phyloP scores from a whole-genome alignment of 2,329 filamentous ascomycete species.

The Gremmenia infestans region DNA sequence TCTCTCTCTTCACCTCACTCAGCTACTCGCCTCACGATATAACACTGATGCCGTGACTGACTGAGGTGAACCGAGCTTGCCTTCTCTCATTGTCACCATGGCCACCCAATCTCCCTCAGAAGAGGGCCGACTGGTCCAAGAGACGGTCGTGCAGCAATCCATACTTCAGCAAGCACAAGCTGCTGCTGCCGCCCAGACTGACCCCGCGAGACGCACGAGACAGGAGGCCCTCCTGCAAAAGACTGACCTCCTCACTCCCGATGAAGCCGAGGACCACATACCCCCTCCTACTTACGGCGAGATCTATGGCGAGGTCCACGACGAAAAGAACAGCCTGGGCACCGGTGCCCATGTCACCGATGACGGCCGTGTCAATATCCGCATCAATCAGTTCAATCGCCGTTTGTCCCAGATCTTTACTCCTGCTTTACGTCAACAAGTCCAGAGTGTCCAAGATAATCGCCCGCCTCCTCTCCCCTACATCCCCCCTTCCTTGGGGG shows the following conservation, averaged over 20 bases:
- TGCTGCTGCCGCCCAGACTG: slow-evolving; percentile 23
- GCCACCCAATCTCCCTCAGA: slow-evolving; percentile 52
- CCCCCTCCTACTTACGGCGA: slow-evolving; percentile 38
- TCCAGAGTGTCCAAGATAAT: slow-evolving; percentile 37
- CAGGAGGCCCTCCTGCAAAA: slow-evolving; percentile 18
- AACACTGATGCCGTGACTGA: slow-evolving; percentile 8
- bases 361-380: slow-evolving; percentile 72
- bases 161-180: slow-evolving; percentile 31
- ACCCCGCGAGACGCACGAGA: slow-evolving; percentile 20
- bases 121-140: slow-evolving; percentile 13
- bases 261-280: slow-evolving; percentile 22
- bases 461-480: slow-evolving; percentile 54
- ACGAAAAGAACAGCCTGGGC: slow-evolving; percentile 32
- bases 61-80: slow-evolving; percentile 13
- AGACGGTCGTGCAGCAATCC: slow-evolving; percentile 24
- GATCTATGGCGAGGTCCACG: slow-evolving; percentile 34
- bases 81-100: slow-evolving; percentile 45
- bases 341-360: slow-evolving; percentile 36
- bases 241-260: slow-evolving; percentile 18
- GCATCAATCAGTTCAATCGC: slow-evolving; percentile 63
- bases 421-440: slow-evolving; percentile 52
- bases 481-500: slow-evolving; percentile 65
- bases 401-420: slow-evolving; percentile 61
- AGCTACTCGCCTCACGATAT: slow-evolving; percentile 9
- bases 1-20: slow-evolving; percentile 12